These are phyloP conservation scores for Tetratostichococcus sp. DNA, from an alignment of 139 green algal genomes.

Conservation along the genomic window DNA sequence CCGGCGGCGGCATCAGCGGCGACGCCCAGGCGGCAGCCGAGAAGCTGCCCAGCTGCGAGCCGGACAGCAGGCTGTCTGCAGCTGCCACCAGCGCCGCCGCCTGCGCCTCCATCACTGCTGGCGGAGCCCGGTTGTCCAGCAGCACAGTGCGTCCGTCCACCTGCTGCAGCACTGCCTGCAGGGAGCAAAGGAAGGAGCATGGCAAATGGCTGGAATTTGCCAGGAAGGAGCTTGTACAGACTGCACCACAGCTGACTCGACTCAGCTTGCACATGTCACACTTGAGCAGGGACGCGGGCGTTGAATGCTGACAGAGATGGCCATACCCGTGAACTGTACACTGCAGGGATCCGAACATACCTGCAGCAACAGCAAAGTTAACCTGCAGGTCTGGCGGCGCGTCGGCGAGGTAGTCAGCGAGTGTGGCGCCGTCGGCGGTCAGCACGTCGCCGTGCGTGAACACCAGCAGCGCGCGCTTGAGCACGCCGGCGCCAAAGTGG, in stretches of 20 bases:
- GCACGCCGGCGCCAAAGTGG: not conserved
- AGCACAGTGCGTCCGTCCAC: not conserved
- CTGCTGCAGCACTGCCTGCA: not conserved
- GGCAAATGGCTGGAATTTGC: too few species aligned
- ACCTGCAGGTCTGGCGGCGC: not conserved
- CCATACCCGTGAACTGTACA: too few species aligned
- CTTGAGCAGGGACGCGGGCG: too few species aligned
- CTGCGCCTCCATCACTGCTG: not conserved
- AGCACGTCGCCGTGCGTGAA: not conserved
- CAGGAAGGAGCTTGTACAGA: too few species aligned
- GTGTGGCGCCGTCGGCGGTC: not conserved
- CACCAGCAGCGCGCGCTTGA: not conserved
- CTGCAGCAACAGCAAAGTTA: too few species aligned
- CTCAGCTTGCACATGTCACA: too few species aligned
- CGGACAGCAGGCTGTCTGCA: not conserved
- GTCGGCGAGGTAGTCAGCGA: not conserved
- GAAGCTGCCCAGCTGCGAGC: slow-evolving; percentile 1
- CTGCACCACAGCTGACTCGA: too few species aligned
- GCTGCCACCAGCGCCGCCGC: not conserved
- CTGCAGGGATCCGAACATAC: too few species aligned
- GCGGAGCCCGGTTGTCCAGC: not conserved
- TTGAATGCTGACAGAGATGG: too few species aligned
- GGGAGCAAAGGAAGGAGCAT: too few species aligned
- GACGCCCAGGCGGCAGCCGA: not conserved
- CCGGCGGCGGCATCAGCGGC: too few species aligned